Conservation (phyloP, 2,329 filamentous ascomycete species). For the Botrytis medusae region DNA sequence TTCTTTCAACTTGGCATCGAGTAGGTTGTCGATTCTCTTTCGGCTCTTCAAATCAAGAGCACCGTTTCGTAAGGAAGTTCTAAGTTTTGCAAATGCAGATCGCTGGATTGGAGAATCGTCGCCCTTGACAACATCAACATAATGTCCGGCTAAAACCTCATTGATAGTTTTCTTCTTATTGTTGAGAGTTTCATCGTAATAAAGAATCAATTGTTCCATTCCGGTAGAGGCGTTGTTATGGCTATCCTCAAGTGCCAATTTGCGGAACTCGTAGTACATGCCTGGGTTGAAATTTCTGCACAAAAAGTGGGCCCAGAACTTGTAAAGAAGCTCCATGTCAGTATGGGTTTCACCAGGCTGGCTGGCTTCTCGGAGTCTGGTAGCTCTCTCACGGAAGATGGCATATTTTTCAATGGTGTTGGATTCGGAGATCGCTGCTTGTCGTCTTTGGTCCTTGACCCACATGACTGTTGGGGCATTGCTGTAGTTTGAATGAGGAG, state of each 20-base stretch:
- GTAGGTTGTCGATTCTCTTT: constrained; percentile 53
- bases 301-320: constrained; percentile 74
- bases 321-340: constrained; percentile 67
- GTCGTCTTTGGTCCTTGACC: constrained; percentile 40
- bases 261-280: constrained; percentile 75
- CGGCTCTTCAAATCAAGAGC: constrained; percentile 55
- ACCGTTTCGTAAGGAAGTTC: constrained; percentile 54
- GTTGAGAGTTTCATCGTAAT: constrained; percentile 59
- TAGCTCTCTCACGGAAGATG: constrained; percentile 43
- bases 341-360: constrained; percentile 46
- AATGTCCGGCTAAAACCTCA: constrained; percentile 54
- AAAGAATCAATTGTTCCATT: constrained; percentile 62
- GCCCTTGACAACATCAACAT: constrained; percentile 52
- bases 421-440: constrained; percentile 39
- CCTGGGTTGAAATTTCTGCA: constrained; percentile 69
- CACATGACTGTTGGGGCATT: constrained; percentile 42
- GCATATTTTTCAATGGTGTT: constrained; percentile 42
- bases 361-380: constrained; percentile 43
- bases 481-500: constrained; percentile 26
- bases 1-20: constrained; percentile 51
- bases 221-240: constrained; percentile 54
- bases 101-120: constrained; percentile 46
- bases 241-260: constrained; percentile 64
- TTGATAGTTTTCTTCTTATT: constrained; percentile 50
- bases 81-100: constrained; percentile 52